phyloP scores from a whole-genome alignment of 148 eudicot species.

The Drosera capensis region DNA sequence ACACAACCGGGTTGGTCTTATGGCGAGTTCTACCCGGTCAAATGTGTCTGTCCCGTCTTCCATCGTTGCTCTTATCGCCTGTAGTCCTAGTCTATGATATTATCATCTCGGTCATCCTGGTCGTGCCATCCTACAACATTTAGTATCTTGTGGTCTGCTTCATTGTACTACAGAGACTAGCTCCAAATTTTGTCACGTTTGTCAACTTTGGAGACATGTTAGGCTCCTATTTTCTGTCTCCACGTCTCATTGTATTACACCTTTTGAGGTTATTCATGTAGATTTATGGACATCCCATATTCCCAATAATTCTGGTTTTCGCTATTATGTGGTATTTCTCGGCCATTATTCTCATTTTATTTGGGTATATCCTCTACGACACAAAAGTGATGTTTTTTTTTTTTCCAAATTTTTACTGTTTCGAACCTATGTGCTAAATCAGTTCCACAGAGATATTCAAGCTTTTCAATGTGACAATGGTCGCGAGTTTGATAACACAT shows the following conservation, averaged over 20 bases:
- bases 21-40: no score
- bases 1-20: no score
- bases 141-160: no score
- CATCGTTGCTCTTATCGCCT: no score
- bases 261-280: neutral
- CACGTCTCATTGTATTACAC: neutral
- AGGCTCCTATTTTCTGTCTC: neutral
- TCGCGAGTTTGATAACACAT: neutral
- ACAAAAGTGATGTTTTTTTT: no score
- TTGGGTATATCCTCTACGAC: neutral
- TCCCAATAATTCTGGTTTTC: neutral
- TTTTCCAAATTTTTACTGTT: neutral
- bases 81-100: no score
- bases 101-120: no score
- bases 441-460: neutral
- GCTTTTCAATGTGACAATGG: neutral
- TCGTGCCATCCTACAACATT: no score
- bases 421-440: neutral
- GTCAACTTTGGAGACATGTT: neutral
- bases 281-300: slow-evolving; percentile 1
- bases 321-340: neutral
- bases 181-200: neutral
- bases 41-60: no score
- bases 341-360: neutral
- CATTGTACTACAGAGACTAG: no score